These are phyloP conservation scores for Peronospora destructor DNA, from an alignment of 352 stramenopile genomes.

Conservation along the genomic window DNA sequence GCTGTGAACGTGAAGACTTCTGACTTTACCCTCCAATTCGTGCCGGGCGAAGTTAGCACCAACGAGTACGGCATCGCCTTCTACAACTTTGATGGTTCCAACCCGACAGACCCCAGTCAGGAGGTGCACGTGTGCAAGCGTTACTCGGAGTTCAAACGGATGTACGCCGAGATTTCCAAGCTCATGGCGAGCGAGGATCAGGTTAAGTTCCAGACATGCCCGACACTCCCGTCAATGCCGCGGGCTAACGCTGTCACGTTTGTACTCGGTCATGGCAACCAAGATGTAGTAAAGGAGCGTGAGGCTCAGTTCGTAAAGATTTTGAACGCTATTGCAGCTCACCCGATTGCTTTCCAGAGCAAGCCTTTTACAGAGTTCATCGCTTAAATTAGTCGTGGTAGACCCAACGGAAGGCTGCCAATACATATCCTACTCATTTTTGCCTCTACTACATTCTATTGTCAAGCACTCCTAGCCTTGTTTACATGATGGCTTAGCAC, in stretches of 20 bases:
- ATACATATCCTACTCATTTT: conserved; percentile 4
- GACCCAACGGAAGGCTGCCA: conserved; percentile 5
- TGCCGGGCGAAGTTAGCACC: conserved; percentile 33
- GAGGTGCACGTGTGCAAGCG: conserved; percentile 53
- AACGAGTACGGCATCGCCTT: conserved; percentile 49
- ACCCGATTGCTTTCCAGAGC: conserved; percentile 49
- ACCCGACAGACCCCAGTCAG: conserved; percentile 35
- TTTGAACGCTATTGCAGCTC: conserved; percentile 50
- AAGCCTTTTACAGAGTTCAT: conserved; percentile 41
- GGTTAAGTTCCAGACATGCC: conserved; percentile 56
- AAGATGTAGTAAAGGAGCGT: conserved; percentile 49
- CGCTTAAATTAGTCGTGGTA: conserved; percentile 23
- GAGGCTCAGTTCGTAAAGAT: conserved; percentile 54
- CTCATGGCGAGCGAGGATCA: conserved; percentile 48
- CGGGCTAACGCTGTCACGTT: conserved; percentile 36
- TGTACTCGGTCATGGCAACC: conserved; percentile 40
- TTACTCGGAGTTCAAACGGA: conserved; percentile 71
- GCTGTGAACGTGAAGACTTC: conserved; percentile 14
- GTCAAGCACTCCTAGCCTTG: neutral
- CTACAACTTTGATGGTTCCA: conserved; percentile 53
- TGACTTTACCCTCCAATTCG: conserved; percentile 31
- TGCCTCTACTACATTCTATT: neutral
- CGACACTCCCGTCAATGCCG: conserved; percentile 48
- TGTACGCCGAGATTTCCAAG: conserved; percentile 43
- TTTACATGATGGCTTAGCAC: neutral